Evolutionary conservation across 2,329 filamentous ascomycete species (phyloP), one percentile per base, ranked within the genome.

Genomic region (Pestalotiopsis sp.): DNA sequence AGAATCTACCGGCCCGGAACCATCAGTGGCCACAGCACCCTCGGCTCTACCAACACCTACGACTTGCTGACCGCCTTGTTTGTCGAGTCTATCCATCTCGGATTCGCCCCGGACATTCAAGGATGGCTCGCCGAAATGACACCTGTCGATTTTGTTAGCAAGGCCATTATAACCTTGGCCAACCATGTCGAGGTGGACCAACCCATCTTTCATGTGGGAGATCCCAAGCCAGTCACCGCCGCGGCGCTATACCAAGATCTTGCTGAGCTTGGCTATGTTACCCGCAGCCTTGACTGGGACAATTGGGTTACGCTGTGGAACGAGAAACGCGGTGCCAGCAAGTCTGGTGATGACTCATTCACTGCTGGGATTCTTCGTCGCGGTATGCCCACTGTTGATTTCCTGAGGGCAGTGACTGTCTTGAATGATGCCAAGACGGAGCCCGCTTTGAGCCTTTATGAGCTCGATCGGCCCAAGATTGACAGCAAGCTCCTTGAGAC

Each of bases 41-140:
- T 91, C 0, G 93, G 93, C 61, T 90, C 92, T 5, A 91, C 92
- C 0, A 95, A 95, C 74, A 89, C 92, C 0, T 95, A 90, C 82
- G 93, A 95, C 84, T 81, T 95, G 23, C 82, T 95, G 60, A 93
- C 91, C 65, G 92, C 93, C 0, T 78, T 95, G 67, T 86, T 95
- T 31, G 91, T 94, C 1, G 93, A 95, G 76, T 94, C 92, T 0
- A 85, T 95, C 49, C 89, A 92, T 65, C 84, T 95, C 3, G 92
- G 92, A 5, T 87, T 88, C 72, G 88, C 88, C 1, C 92, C 93
- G 0, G 86, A 92, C 66, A 89, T 94, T 3, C 85, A 91, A 64
- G 90, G 90, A 57, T 95, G 93, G 93, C 88, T 90, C 64, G 88
- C 92, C 1, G 93, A 95, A 80, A 95, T 95, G 92, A 94, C 93